Percentiles rank a stretch among this genome's conserved stretches.
Evolutionary conservation across 495 filamentous ascomycete genomes (phyloP).

Genomic region (Penicillium robsamsonii): DNA sequence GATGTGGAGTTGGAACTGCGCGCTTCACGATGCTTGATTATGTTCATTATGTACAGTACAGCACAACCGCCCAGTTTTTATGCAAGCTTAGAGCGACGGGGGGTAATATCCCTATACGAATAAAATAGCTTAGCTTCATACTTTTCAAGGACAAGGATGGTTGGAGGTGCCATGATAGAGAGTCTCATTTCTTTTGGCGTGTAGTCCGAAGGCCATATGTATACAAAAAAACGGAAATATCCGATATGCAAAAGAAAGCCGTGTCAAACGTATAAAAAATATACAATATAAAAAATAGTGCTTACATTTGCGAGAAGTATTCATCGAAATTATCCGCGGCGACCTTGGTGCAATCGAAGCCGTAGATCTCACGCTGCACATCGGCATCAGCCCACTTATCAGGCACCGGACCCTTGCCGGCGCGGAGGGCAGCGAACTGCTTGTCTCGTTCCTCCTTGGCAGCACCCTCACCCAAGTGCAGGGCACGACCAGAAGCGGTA

Average conservation of each 20-base stretch:
- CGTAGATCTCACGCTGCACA: constrained; percentile 75
- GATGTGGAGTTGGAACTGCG: too few species aligned
- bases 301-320: constrained; percentile 48
- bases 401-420: constrained; percentile 58
- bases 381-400: constrained; percentile 83
- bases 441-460: constrained; percentile 74
- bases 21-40: not conserved
- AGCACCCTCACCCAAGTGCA: constrained; percentile 73
- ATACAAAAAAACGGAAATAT: constrained; percentile 8
- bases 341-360: constrained; percentile 63
- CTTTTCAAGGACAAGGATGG: not conserved
- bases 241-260: constrained; percentile 2
- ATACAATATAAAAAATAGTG: constrained; percentile 12
- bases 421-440: constrained; percentile 61
- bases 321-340: constrained; percentile 60
- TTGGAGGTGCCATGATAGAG: constrained; percentile 1
- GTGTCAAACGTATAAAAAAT: too few species aligned
- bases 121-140: constrained; percentile 5
- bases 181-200: not conserved
- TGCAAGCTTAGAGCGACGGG: constrained; percentile 14
- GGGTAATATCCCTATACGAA: constrained; percentile 4
- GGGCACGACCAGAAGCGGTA: constrained; percentile 59
- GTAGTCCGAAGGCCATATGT: constrained; percentile 2
- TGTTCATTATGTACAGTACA: not conserved
- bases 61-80: not conserved